These are phyloP conservation scores for Ophiorrhiza pumila DNA, from an alignment of 257 asterid genomes.

Conservation along the genomic window DNA sequence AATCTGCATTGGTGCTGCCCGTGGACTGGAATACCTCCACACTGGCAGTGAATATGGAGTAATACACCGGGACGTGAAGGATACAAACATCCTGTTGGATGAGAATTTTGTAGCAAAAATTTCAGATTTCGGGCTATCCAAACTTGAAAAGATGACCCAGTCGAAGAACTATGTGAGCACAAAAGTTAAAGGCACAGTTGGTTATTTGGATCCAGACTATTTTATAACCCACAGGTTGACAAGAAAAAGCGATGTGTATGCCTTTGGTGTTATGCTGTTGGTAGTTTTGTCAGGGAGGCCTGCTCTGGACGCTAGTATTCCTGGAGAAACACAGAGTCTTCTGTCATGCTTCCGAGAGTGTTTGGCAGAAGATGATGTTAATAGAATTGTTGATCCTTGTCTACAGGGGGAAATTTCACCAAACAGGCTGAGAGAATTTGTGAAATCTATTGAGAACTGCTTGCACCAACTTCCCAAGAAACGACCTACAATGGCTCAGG, in stretches of 20 bases:
- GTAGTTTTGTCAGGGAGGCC: constrained; percentile 17
- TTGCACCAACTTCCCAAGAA: constrained; percentile 6
- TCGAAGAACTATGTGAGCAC: not conserved
- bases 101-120: constrained; percentile 16
- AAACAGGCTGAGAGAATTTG: not conserved
- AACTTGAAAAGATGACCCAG: constrained; percentile 2
- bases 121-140: constrained; percentile 18
- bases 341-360: constrained; percentile 6
- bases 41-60: constrained; percentile 8
- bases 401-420: not conserved
- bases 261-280: constrained; percentile 21
- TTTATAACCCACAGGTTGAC: constrained; percentile 8
- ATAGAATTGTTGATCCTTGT: constrained; percentile 1
- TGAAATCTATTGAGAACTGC: constrained; percentile 2
- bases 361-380: not conserved
- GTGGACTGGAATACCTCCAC: constrained; percentile 26
- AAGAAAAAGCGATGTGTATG: constrained; percentile 23
- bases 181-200: constrained; percentile 15
- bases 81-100: constrained; percentile 15
- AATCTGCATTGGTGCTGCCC: constrained; percentile 26
- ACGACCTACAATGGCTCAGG: constrained; percentile 27
- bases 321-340: not conserved
- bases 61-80: constrained; percentile 24
- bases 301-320: constrained; percentile 4
- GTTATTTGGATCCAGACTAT: constrained; percentile 23